These are phyloP conservation scores for Aphanomyces astaci DNA, from an alignment of 352 stramenopile genomes.

Conservation along the genomic window DNA sequence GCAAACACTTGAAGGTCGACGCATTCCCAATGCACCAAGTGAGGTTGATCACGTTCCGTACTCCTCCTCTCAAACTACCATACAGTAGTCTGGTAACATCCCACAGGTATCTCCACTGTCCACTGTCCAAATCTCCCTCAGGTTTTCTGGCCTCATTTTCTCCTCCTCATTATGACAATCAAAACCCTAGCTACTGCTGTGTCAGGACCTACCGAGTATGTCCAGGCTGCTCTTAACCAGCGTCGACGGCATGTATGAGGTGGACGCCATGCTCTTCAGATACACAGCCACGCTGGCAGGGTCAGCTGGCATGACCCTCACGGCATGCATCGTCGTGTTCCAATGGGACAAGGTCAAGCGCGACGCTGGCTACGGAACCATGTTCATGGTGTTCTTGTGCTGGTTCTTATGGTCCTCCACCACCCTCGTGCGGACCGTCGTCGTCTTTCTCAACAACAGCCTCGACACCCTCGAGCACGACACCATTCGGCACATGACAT, in stretches of 20 bases:
- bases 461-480: background rate
- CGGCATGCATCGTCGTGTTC: constrained; percentile 13
- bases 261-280: constrained; percentile 4
- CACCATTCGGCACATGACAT: background rate
- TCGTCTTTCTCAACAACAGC: constrained; percentile 4
- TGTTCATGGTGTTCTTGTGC: constrained; percentile 21
- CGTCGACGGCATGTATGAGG: background rate
- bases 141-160: background rate
- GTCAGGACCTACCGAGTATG: background rate
- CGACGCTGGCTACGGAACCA: constrained; percentile 8
- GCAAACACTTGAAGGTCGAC: too few species aligned
- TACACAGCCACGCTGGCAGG: background rate
- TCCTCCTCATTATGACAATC: background rate
- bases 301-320: constrained; percentile 8
- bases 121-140: too few species aligned
- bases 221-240: background rate
- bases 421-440: constrained; percentile 1
- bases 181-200: background rate
- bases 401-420: constrained; percentile 2
- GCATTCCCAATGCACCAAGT: too few species aligned
- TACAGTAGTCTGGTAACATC: too few species aligned
- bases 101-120: too few species aligned
- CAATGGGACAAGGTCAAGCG: constrained; percentile 13
- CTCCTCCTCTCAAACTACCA: too few species aligned
- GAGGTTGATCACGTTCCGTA: too few species aligned